Conservation (phyloP, 176 grass and related monocot species). For the Carex kokanica region DNA sequence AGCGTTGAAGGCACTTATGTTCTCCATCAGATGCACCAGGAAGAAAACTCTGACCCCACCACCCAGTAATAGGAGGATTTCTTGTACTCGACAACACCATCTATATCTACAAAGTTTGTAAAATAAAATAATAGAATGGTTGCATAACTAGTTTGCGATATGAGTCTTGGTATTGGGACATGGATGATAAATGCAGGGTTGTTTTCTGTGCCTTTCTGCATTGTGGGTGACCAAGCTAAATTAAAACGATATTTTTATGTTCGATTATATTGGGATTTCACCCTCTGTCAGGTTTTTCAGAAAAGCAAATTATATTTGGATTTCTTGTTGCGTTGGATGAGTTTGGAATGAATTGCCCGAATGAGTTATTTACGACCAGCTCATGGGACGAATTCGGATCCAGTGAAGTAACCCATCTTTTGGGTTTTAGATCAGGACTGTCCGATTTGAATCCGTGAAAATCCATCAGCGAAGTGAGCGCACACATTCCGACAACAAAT, state of each 20-base stretch:
- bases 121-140: not conserved
- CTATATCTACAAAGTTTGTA: not conserved
- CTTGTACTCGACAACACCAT: not conserved
- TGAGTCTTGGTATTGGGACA: not conserved
- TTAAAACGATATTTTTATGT: not conserved
- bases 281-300: too few species aligned
- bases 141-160: not conserved
- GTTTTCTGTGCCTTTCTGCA: not conserved
- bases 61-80: conserved; percentile 33
- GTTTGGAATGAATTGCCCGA: not conserved
- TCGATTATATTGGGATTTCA: not conserved
- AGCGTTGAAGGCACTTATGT: conserved; percentile 72
- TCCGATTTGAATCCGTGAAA: too few species aligned
- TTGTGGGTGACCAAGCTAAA: not conserved
- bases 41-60: conserved; percentile 43
- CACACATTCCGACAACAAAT: too few species aligned
- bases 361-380: not conserved
- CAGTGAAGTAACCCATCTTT: too few species aligned
- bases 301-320: not conserved
- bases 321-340: not conserved
- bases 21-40: conserved; percentile 60
- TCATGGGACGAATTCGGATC: too few species aligned
- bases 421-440: too few species aligned
- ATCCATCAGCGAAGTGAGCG: too few species aligned
- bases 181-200: not conserved